Conservation (phyloP, 1,284 basidiomycete species). For the Cutaneotrichosporon sp. region DNA sequence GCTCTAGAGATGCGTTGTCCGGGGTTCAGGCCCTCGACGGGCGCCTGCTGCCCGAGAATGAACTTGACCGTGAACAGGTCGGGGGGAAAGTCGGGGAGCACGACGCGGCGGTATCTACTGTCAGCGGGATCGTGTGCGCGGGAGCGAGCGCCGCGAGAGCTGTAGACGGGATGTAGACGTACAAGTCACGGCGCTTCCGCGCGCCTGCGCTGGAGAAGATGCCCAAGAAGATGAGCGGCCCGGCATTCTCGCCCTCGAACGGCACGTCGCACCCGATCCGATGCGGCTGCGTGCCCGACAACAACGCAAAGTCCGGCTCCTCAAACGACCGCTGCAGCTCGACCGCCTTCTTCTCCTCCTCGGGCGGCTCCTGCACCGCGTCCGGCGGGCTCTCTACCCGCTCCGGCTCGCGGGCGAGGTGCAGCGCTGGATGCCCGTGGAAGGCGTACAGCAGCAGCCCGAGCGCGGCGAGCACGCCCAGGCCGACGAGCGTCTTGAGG, state of each 20-base stretch:
- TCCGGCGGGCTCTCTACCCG: neutral
- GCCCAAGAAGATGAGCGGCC: slow-evolving; percentile 50
- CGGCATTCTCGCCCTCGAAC: slow-evolving; percentile 35
- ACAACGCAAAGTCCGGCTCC: slow-evolving; percentile 52
- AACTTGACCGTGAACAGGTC: slow-evolving; percentile 52
- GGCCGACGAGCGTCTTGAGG: neutral
- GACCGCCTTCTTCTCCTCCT: neutral
- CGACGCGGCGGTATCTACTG: slow-evolving; percentile 39
- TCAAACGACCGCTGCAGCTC: slow-evolving; percentile 34
- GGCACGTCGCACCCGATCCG: slow-evolving; percentile 53
- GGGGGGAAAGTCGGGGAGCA: slow-evolving; percentile 49
- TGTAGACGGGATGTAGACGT: too few relatives aligned
- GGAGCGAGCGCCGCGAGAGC: too few relatives aligned
- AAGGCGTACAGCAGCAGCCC: neutral
- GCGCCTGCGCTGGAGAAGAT: slow-evolving; percentile 49
- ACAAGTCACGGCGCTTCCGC: slow-evolving; percentile 45
- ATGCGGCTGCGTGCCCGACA: slow-evolving; percentile 47
- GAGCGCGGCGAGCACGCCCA: neutral
- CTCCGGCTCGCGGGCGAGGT: neutral
- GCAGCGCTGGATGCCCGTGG: neutral
- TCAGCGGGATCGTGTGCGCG: slow-evolving; percentile 4
- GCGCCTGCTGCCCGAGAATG: slow-evolving; percentile 45
- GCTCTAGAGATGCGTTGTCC: slow-evolving; percentile 13
- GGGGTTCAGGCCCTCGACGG: neutral
- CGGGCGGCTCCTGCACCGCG: neutral